Percentiles rank a stretch among this genome's conserved stretches.
Conservation (phyloP, 257 asterid genomes). For the Salvia miltiorrhiza region DNA sequence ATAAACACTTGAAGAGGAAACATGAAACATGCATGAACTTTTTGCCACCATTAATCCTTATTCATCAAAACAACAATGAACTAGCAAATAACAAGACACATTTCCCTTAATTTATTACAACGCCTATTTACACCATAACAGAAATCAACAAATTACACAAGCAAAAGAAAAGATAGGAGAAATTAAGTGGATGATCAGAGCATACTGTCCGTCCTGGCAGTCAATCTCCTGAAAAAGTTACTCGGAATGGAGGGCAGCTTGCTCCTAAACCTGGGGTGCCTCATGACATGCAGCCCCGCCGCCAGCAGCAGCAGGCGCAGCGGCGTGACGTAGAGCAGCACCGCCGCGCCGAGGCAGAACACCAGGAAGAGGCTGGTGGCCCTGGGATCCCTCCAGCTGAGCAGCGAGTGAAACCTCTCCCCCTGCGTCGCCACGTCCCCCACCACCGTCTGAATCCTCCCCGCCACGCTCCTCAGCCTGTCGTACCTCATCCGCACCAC, state of each 20-base stretch:
- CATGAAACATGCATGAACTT: too few species aligned
- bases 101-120: not conserved
- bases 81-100: too few species aligned
- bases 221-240: constrained; percentile 69
- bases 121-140: too few species aligned
- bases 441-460: constrained; percentile 74
- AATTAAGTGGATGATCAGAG: constrained; percentile 24
- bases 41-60: too few species aligned
- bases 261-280: constrained; percentile 77
- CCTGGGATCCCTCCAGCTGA: constrained; percentile 79
- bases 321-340: constrained; percentile 52
- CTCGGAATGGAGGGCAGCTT: constrained; percentile 63
- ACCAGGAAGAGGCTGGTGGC: constrained; percentile 62
- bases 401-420: constrained; percentile 59
- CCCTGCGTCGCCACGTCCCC: constrained; percentile 80
- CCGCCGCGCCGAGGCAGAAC: constrained; percentile 59
- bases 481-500: constrained; percentile 65
- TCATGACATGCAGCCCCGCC: constrained; percentile 47
- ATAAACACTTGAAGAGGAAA: too few species aligned
- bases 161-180: not conserved
- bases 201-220: constrained; percentile 62
- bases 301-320: constrained; percentile 43
- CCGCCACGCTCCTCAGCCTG: constrained; percentile 65
- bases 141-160: too few species aligned
- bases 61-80: too few species aligned